phyloP scores from a whole-genome alignment of 2,329 filamentous ascomycete species.

The Xylaria sp. region DNA sequence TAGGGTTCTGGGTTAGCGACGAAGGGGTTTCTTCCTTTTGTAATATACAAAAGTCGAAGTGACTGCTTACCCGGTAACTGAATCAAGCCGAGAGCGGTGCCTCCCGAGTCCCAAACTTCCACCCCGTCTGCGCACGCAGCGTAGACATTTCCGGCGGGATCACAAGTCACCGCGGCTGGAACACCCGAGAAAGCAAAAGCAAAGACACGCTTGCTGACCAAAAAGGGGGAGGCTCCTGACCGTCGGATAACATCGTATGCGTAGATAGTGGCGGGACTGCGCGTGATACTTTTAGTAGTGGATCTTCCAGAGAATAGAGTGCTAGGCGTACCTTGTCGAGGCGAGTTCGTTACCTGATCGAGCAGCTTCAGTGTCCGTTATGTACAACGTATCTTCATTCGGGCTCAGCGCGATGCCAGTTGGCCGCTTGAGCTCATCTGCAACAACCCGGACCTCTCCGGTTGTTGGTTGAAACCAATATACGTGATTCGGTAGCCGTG shows the following conservation, averaged over 20 bases:
- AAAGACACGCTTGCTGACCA: slow-evolving; percentile 63
- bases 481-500: slow-evolving; percentile 59
- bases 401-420: slow-evolving; percentile 56
- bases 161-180: slow-evolving; percentile 57
- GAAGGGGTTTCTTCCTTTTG: no score
- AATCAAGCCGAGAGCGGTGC: slow-evolving; percentile 57
- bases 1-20: slow-evolving; percentile 12
- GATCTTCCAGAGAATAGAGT: not conserved
- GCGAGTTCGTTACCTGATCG: slow-evolving; percentile 48
- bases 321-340: slow-evolving; percentile 44
- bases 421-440: slow-evolving; percentile 59
- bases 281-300: slow-evolving; percentile 6
- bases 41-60: not conserved
- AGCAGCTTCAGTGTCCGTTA: slow-evolving; percentile 54
- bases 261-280: slow-evolving; percentile 55
- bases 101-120: slow-evolving; percentile 60
- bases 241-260: slow-evolving; percentile 59
- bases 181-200: slow-evolving; percentile 60
- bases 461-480: slow-evolving; percentile 58
- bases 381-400: slow-evolving; percentile 55
- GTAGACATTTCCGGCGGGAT: slow-evolving; percentile 58
- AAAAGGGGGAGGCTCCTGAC: slow-evolving; percentile 52
- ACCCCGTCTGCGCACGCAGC: slow-evolving; percentile 61
- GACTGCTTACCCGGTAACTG: slow-evolving; percentile 50
- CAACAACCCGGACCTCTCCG: slow-evolving; percentile 58